Base-by-base conservation (phyloP, 441 rosid genomes). In the Dalechampia spathulata region DNA sequence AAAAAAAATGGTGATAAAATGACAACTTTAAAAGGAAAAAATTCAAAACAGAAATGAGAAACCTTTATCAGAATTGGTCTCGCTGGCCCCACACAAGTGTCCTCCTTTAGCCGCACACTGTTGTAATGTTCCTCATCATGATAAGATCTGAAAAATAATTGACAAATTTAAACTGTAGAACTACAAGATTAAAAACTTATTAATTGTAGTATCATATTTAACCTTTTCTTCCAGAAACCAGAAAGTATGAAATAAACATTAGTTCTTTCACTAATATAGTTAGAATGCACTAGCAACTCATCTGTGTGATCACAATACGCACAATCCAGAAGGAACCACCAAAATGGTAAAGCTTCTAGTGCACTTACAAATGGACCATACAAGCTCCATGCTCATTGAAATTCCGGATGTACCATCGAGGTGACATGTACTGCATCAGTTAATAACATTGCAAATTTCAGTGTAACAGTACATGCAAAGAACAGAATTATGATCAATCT, bases 121-220 rank as follows among this genome's bases (percentile, higher is more conserved):
- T 91, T 91, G 57, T 88, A 88, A 61, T 91, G 98, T 66, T 91
- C 98, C 41, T 73, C 98, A 58, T 88, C 95, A 38, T 88, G 98
- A 75, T 91, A 91, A 68, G 98, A 91, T 71, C 98, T 91, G 65
- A 36, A 26, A 14, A 30, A 22, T 2, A 36, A 4, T 27, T 21
- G 9, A 28, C 14, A 11, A 45, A 49, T 64, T 49, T 40, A 54
- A 49, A 50, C 6, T 26, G 46, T 50, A 39, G 10, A 59, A 14
- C 21, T 20, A 44, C 40, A 56, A 17, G 14, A 45, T 17, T 2
- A 39, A 23, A 7, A 30, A 30, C 5, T n/a, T n/a, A n/a, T n/a
- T 30, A 41, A 48, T 11, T 34, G 40, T 20, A 4, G 46, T 9
- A 3, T 19, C 65, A 55, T 43, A 41, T 20, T 26, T 49, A 30